These are phyloP conservation scores for Aureobasidium sp. DNA, from an alignment of 2,329 filamentous ascomycete genomes.

Conservation along the genomic window DNA sequence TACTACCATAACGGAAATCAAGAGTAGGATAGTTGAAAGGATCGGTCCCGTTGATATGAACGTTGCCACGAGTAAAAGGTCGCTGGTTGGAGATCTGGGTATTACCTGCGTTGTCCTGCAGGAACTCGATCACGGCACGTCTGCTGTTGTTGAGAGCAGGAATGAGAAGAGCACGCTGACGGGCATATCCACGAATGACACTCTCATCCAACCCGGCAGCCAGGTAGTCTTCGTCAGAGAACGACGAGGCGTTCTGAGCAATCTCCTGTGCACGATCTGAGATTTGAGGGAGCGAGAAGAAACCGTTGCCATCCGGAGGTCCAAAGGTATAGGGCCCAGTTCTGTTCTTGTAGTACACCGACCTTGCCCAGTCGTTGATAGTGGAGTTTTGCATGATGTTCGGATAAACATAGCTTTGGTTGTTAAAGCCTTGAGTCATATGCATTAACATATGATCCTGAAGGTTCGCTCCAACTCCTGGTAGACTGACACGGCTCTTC, in stretches of 20 bases:
- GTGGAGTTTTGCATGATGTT: constrained; percentile 19
- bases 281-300: constrained; percentile 22
- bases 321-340: constrained; percentile 22
- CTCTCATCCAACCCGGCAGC: constrained; percentile 13
- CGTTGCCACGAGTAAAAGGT: constrained; percentile 20
- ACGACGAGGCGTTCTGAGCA: constrained; percentile 11
- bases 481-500: constrained; percentile 12
- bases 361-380: constrained; percentile 19
- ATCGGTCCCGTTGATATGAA: constrained; percentile 19
- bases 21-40: constrained; percentile 17
- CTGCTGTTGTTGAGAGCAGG: constrained; percentile 18
- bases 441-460: constrained; percentile 17
- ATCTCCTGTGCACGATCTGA: constrained; percentile 12
- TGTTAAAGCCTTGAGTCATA: constrained; percentile 15
- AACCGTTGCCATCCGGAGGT: constrained; percentile 18
- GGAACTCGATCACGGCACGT: constrained; percentile 22
- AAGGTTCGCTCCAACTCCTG: constrained; percentile 14
- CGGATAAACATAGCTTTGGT: constrained; percentile 14
- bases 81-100: constrained; percentile 24
- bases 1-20: constrained; percentile 22
- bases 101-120: constrained; percentile 25
- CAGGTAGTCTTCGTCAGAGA: constrained; percentile 18
- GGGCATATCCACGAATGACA: constrained; percentile 20
- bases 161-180: constrained; percentile 19
- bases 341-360: constrained; percentile 14